Evolutionary conservation across 1,284 basidiomycete genomes (phyloP).

Genomic region (Cryptococcus sp.): DNA sequence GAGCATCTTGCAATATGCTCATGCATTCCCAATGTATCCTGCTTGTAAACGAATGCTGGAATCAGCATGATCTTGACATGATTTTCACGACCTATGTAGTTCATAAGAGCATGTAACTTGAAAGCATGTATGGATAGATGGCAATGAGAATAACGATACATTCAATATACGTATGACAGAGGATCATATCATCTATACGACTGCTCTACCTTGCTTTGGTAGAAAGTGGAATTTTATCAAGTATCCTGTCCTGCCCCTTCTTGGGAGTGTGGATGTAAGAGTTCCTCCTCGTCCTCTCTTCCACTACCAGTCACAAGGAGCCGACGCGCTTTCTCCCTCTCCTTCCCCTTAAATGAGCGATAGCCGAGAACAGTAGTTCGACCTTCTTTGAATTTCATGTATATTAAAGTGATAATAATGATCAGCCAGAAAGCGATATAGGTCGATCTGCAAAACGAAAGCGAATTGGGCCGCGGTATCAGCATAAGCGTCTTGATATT

Average conservation of each 20-base stretch:
- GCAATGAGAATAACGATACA: too few species aligned
- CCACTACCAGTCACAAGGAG: too few species aligned
- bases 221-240: too few species aligned
- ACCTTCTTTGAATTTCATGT: conserved; percentile 63
- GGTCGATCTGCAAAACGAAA: conserved; percentile 31
- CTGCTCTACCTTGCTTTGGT: too few species aligned
- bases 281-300: too few species aligned
- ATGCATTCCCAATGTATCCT: neutral
- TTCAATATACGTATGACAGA: too few species aligned
- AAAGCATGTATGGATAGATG: too few species aligned
- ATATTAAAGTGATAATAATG: conserved; percentile 62
- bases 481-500: neutral
- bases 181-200: too few species aligned
- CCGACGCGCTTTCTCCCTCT: conserved; percentile 17
- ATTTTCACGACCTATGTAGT: neutral
- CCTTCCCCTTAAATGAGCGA: conserved; percentile 24
- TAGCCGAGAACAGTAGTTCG: conserved; percentile 42
- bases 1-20: too few species aligned
- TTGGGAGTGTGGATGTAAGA: too few species aligned
- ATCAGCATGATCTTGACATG: neutral
- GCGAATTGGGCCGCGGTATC: neutral
- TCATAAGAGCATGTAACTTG: neutral
- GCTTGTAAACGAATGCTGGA: neutral
- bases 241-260: too few species aligned
- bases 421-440: conserved; percentile 76